Conservation (phyloP, 2,329 filamentous ascomycete genomes). For the Myriangium duriaei region DNA sequence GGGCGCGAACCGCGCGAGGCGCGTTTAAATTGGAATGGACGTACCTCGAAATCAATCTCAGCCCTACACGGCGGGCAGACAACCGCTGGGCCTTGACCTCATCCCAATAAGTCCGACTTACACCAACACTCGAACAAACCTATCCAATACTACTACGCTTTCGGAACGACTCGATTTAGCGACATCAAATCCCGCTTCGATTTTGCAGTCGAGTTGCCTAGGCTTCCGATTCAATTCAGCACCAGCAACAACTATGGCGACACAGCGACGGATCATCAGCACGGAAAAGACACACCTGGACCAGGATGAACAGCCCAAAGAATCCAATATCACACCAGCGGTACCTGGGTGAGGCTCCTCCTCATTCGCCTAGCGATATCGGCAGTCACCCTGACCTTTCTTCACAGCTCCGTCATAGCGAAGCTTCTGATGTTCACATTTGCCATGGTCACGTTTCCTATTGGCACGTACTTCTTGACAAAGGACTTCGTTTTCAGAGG, state of each 20-base stretch:
- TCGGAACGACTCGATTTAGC: too few relatives aligned
- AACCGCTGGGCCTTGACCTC: conserved; percentile 1
- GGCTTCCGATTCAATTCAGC: too few relatives aligned
- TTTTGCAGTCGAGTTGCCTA: too few relatives aligned
- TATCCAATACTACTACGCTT: too few relatives aligned
- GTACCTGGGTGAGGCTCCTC: conserved; percentile 57
- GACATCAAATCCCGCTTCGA: too few relatives aligned
- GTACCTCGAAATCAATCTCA: conserved; percentile 5
- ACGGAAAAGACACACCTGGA: conserved; percentile 53
- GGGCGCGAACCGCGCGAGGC: conserved; percentile 1
- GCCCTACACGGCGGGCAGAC: conserved; percentile 2
- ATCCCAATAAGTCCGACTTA: too few relatives aligned
- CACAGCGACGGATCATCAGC: conserved; percentile 48
- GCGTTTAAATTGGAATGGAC: too few relatives aligned
- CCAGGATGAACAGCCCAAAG: conserved; percentile 22
- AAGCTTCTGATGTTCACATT: conserved; percentile 85
- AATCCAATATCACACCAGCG: conserved; percentile 64
- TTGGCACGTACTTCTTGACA: conserved; percentile 78
- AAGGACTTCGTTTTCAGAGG: conserved; percentile 67
- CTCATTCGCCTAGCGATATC: not conserved
- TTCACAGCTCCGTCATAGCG: conserved; percentile 60
- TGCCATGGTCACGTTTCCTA: conserved; percentile 79
- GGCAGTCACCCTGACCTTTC: conserved; percentile 1
- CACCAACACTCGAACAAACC: too few relatives aligned
- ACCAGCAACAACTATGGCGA: conserved; percentile 46